These are phyloP conservation scores for Globisporangium viniferum DNA, from an alignment of 352 stramenopile species.

Conservation along the genomic window DNA sequence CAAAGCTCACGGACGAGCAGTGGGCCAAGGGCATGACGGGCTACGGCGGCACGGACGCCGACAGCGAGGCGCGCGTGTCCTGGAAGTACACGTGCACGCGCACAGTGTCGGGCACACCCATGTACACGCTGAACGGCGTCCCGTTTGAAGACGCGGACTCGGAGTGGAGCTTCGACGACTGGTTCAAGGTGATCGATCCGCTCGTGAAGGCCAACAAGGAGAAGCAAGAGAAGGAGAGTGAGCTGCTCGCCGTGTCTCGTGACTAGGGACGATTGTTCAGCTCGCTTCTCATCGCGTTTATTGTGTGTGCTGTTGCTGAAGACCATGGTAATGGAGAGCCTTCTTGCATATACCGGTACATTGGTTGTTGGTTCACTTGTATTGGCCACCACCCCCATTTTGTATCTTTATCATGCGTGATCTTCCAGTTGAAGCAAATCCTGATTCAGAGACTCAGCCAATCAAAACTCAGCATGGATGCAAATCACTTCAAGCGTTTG, in stretches of 20 bases:
- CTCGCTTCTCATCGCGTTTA: too few species aligned
- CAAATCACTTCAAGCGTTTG: neutral
- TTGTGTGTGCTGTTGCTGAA: too few species aligned
- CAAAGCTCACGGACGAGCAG: slow-evolving; percentile 50
- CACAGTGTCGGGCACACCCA: slow-evolving; percentile 64
- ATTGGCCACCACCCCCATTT: neutral
- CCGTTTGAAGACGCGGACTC: slow-evolving; percentile 44
- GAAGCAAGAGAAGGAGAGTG: neutral
- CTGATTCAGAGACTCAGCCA: slow-evolving; percentile 11
- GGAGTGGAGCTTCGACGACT: slow-evolving; percentile 47
- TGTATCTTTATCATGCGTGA: neutral
- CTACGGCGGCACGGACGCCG: slow-evolving; percentile 66
- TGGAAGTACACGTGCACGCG: slow-evolving; percentile 85
- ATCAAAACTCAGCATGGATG: slow-evolving; percentile 9
- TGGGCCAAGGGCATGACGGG: slow-evolving; percentile 74
- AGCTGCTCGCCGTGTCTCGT: neutral
- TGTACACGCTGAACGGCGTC: slow-evolving; percentile 81
- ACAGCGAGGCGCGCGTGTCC: slow-evolving; percentile 49
- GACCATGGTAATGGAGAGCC: neutral
- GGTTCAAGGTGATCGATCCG: slow-evolving; percentile 50
- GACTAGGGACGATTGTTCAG: neutral
- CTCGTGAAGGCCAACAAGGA: slow-evolving; percentile 30
- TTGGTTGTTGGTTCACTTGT: neutral
- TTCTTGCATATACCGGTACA: neutral
- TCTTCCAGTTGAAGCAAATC: slow-evolving; percentile 1